Conservation (phyloP, 768 basidiomycete genomes). For the Suillus discolor region DNA sequence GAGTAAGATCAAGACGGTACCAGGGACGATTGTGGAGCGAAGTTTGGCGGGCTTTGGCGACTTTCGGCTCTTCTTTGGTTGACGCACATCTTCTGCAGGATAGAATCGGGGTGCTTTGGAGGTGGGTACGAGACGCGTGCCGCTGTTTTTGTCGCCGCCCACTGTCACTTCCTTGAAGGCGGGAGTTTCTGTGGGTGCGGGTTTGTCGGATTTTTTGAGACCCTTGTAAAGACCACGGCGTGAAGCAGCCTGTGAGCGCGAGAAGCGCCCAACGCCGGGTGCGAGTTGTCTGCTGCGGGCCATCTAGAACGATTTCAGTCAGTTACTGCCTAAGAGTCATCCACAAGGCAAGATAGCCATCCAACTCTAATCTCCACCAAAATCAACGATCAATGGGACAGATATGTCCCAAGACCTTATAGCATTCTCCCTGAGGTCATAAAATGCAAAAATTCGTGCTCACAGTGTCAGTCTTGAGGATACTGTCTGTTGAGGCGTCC, state of each 20-base stretch:
- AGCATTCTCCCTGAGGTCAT: slow-evolving; percentile 1
- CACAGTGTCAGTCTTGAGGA: slow-evolving; percentile 49
- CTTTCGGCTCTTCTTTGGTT: slow-evolving; percentile 93
- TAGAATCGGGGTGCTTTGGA: slow-evolving; percentile 89
- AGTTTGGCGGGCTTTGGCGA: slow-evolving; percentile 74
- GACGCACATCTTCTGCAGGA: slow-evolving; percentile 91
- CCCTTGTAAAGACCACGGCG: slow-evolving; percentile 88
- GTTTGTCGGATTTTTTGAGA: slow-evolving; percentile 72
- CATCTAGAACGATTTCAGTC: slow-evolving; percentile 53
- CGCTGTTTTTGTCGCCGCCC: slow-evolving; percentile 90
- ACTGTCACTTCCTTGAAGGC: slow-evolving; percentile 78
- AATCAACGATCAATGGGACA: slow-evolving; percentile 7
- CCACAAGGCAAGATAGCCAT: slow-evolving; percentile 35
- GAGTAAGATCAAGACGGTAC: slow-evolving; percentile 93
- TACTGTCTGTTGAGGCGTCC: slow-evolving; percentile 34
- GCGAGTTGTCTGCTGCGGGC: slow-evolving; percentile 86
- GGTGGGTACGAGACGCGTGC: slow-evolving; percentile 84
- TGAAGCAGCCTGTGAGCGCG: slow-evolving; percentile 78
- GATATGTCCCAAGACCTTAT: not conserved
- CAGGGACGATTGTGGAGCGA: slow-evolving; percentile 88
- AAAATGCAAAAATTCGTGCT: slow-evolving; percentile 33
- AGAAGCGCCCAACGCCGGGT: slow-evolving; percentile 79
- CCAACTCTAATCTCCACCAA: slow-evolving; percentile 29
- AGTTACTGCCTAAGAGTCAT: slow-evolving; percentile 34
- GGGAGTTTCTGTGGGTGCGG: slow-evolving; percentile 59